Evolutionary conservation across 352 stramenopile genomes (phyloP), one percentile per base, ranked within the genome.

Genomic region (Poterioochromonas sp.): DNA sequence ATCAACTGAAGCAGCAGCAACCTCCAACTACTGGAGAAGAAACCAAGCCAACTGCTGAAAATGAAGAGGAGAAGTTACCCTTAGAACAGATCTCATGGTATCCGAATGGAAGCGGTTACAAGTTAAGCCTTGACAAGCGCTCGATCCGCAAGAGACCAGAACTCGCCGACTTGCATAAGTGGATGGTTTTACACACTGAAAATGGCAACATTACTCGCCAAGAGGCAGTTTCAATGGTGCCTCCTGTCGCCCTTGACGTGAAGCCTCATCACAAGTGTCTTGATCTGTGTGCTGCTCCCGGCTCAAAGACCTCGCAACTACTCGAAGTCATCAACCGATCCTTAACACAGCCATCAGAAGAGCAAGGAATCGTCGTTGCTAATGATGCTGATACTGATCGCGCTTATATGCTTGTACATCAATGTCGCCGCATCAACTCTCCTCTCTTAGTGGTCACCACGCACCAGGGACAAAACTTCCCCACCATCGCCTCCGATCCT

Each of bases 191-290:
- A 92, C 77, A 86, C 93, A 69, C 95, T 99, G 76, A 93, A 98
- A 83, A 87, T 60, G 94, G 95, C 43, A 94, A 87, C 70, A 93
- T 99, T 70, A 98, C 94, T 32, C 91, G 96, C 51, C 96, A 99
- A 85, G 96, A 99, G 82, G 88, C 96, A 2, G 96, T 98, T 76
- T 97, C 90, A 80, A 99, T 99, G 95, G 94, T 99, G 68, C 96
- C 96, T 32, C 96, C 96, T 29, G 90, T 99, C 51, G 92, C 99
- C 53, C 86, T 99, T 35, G 87, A 93, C 77, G 93, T 97, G 20
- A 83, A 97, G 80, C 88, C 86, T 43, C 65, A 74, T 54, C 65
- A 74, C 32, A 74, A 54, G 29, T 74, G 65, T 12, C 29, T 98
- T n/a, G 94, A 98, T 84, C 97, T 98, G 92, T 98, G 94, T 82